Evolutionary conservation across 352 stramenopile species (phyloP), one percentile per base, ranked within the genome.

Genomic region (Phytopythium delawarense): DNA sequence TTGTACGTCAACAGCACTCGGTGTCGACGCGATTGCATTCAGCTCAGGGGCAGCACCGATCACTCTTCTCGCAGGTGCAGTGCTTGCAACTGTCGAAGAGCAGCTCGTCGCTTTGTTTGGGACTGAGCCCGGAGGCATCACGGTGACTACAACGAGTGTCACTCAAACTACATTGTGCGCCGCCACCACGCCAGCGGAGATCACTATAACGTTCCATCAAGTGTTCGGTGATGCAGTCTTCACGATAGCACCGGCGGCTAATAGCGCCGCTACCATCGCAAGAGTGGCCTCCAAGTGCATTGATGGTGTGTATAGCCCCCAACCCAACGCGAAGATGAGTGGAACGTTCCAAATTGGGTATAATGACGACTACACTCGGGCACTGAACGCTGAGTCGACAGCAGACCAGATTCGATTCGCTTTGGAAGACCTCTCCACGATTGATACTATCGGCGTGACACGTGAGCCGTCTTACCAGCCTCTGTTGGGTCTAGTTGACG

Each of bases 301-400:
- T 51, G 65, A 88, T 34, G 82, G 84, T 0, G 66, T 92, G 2
- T 92, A 87, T 64, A 76, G 72, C 25, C 74, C 82, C 34, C 58
- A 74, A 0, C 59, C 64, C 7, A 62, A 62, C 0, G 70, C 79
- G 8, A 77, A 67, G 48, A 92, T 94, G 81, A 94, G 84, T 34
- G 83, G 85, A 1, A 94, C 83, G 20, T 92, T 92, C 64, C 82
- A 91, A 61, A 65, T 94, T 9, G 81, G 82, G 0, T 92, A 91
- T 63, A 71, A 75, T 16, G 77, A 68, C 30, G 66, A 69, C 37
- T 91, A 78, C 50, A 94, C 83, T 0, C 76, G 75, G 0, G 70
- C 80, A 0, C 53, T 94, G 21, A 92, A 94, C 34, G 73, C 81
- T 1, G 79, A 90, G 57, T 91, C 83, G 2, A 85, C 68, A n/a